Conservation (phyloP, 2,329 filamentous ascomycete species). For the Triangularia verruculosa region DNA sequence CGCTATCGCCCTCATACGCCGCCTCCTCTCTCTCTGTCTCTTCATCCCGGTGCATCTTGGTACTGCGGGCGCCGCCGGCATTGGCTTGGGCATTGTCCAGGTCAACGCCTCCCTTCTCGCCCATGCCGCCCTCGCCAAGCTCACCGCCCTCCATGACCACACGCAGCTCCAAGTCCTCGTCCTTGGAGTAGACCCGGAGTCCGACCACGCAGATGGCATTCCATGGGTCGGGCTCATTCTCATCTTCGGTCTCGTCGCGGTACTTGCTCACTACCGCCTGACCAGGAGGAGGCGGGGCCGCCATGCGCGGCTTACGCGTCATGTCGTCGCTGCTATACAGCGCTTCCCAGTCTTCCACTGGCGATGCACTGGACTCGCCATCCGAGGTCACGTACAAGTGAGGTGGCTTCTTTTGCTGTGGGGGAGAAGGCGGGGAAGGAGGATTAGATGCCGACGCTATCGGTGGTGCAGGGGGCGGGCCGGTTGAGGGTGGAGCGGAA, state of each 20-base stretch:
- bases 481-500: slow-evolving; percentile 21
- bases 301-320: slow-evolving; percentile 47
- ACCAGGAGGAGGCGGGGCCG: slow-evolving; percentile 34
- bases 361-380: slow-evolving; percentile 57
- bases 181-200: slow-evolving; percentile 57
- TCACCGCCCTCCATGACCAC: slow-evolving; percentile 56
- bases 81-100: slow-evolving; percentile 57
- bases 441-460: slow-evolving; percentile 1
- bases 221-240: slow-evolving; percentile 57
- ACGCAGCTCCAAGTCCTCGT: slow-evolving; percentile 51
- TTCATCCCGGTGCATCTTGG: slow-evolving; percentile 29
- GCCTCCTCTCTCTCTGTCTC: slow-evolving; percentile 25
- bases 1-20: slow-evolving; percentile 35
- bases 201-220: slow-evolving; percentile 62
- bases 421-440: slow-evolving; percentile 8
- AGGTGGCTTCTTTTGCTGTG: slow-evolving; percentile 20
- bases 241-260: slow-evolving; percentile 52
- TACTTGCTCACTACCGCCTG: slow-evolving; percentile 29
- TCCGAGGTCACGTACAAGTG: slow-evolving; percentile 43
- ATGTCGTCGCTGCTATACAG: slow-evolving; percentile 59
- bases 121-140: slow-evolving; percentile 54
- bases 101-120: slow-evolving; percentile 53
- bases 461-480: slow-evolving; percentile 24
- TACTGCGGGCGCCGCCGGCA: slow-evolving; percentile 45
- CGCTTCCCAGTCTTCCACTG: slow-evolving; percentile 57